Percentiles rank a stretch among this genome's conserved stretches.
Evolutionary conservation across 2,329 filamentous ascomycete genomes (phyloP).

Genomic region (Clarireedia monteithiana): DNA sequence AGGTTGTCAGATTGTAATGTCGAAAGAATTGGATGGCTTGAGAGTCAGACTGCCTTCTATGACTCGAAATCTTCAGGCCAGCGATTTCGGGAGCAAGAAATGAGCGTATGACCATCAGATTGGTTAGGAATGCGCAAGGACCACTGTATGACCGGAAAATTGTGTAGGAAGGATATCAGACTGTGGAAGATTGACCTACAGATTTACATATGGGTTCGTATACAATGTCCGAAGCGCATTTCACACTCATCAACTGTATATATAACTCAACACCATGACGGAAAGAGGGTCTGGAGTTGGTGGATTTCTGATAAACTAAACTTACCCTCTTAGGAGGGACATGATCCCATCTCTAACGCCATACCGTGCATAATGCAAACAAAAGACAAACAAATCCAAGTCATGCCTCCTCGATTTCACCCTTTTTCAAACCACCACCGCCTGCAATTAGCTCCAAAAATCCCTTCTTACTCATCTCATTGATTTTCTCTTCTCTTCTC

Average conservation of each 20-base stretch:
- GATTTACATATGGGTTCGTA: neutral
- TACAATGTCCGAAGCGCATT: slow-evolving; percentile 14
- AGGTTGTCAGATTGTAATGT: slow-evolving; percentile 64
- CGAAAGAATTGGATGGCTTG: slow-evolving; percentile 78
- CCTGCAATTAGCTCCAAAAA: slow-evolving; percentile 84
- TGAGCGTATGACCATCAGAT: neutral
- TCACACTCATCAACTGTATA: slow-evolving; percentile 18
- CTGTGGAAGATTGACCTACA: slow-evolving; percentile 8
- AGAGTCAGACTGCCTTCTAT: slow-evolving; percentile 80
- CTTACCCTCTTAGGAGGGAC: slow-evolving; percentile 10
- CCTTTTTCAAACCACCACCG: slow-evolving; percentile 52
- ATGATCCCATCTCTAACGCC: slow-evolving; percentile 22
- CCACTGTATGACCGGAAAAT: neutral
- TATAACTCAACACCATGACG: slow-evolving; percentile 9
- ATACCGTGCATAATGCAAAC: slow-evolving; percentile 5
- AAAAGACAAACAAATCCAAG: slow-evolving; percentile 1
- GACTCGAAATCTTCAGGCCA: slow-evolving; percentile 93
- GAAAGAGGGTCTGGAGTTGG: slow-evolving; percentile 3
- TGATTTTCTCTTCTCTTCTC: slow-evolving; percentile 77
- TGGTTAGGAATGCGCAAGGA: neutral
- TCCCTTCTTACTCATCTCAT: slow-evolving; percentile 94
- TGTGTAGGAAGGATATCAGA: neutral
- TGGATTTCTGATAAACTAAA: slow-evolving; percentile 11
- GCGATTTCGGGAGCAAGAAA: slow-evolving; percentile 62
- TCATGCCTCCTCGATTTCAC: slow-evolving; percentile 37